phyloP scores from a whole-genome alignment of 768 basidiomycete genomes.

The Trametes gibbosa region DNA sequence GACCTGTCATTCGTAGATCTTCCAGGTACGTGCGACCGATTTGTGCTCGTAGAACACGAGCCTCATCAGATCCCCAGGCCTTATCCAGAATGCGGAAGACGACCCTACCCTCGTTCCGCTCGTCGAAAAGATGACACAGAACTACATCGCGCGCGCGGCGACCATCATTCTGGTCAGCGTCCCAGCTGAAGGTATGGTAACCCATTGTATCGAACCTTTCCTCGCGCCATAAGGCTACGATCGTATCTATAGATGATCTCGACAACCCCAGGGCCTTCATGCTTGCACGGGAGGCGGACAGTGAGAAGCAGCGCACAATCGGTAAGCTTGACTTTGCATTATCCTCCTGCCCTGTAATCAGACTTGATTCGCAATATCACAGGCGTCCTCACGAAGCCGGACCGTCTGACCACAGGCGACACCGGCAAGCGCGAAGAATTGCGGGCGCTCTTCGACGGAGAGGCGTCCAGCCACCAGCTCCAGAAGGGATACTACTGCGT shows the following conservation, averaged over 20 bases:
- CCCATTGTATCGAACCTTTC: not conserved
- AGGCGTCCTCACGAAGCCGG: constrained; percentile 75
- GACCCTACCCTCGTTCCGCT: constrained; percentile 37
- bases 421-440: constrained; percentile 41
- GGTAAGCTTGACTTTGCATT: constrained; percentile 39
- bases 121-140: constrained; percentile 46
- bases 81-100: constrained; percentile 54
- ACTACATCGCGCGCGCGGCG: constrained; percentile 46
- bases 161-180: constrained; percentile 65
- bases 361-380: not conserved
- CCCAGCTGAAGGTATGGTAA: constrained; percentile 53
- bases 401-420: constrained; percentile 46
- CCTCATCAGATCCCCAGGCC: constrained; percentile 36
- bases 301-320: constrained; percentile 56
- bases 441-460: constrained; percentile 51
- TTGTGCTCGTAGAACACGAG: constrained; percentile 12
- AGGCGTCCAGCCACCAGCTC: constrained; percentile 41
- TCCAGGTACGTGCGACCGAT: constrained; percentile 23
- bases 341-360: no score
- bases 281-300: constrained; percentile 54
- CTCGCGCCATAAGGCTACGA: not conserved
- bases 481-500: constrained; percentile 57
- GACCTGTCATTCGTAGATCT: constrained; percentile 23
- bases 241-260: constrained; percentile 51
- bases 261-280: constrained; percentile 59